These are phyloP conservation scores for Biscogniauxia mediterranea DNA, from an alignment of 2,329 filamentous ascomycete genomes.

Conservation along the genomic window DNA sequence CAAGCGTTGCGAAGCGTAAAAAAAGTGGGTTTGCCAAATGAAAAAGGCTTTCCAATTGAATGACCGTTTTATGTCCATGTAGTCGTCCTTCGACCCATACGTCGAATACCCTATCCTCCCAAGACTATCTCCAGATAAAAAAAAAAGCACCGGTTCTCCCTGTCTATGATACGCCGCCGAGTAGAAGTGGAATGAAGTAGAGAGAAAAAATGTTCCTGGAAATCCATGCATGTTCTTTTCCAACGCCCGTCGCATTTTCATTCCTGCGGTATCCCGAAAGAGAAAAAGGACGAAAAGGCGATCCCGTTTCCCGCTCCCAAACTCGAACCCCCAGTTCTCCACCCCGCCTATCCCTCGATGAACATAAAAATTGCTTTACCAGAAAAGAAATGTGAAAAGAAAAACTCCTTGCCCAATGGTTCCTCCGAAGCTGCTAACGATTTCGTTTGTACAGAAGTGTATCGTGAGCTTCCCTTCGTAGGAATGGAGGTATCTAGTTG, in stretches of 20 bases:
- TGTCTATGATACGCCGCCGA: not conserved
- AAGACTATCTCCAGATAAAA: not conserved
- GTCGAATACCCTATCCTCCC: not conserved
- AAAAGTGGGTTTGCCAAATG: not conserved
- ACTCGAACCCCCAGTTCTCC: not conserved
- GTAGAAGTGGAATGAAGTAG: not conserved
- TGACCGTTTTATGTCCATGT: not conserved
- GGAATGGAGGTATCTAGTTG: conserved; percentile 1
- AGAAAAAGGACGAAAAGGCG: not conserved
- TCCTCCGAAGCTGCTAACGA: not conserved
- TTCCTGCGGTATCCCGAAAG: not conserved
- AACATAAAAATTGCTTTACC: not conserved
- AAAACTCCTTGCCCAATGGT: conserved; percentile 9
- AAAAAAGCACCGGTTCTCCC: not conserved
- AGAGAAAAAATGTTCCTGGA: not conserved
- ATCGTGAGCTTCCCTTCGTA: conserved; percentile 12
- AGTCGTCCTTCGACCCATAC: not conserved
- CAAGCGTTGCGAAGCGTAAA: not conserved
- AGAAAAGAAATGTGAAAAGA: not conserved
- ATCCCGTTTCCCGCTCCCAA: not conserved
- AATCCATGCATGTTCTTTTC: not conserved
- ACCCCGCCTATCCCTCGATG: not conserved
- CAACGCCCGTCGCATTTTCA: not conserved
- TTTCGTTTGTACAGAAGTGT: conserved; percentile 23
- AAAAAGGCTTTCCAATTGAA: not conserved